A percentile compares a stretch with the other conserved stretches of the same genome.
These are phyloP conservation scores for Paecilomyces formosus DNA, from an alignment of 2,329 filamentous ascomycete species.

Conservation along the genomic window DNA sequence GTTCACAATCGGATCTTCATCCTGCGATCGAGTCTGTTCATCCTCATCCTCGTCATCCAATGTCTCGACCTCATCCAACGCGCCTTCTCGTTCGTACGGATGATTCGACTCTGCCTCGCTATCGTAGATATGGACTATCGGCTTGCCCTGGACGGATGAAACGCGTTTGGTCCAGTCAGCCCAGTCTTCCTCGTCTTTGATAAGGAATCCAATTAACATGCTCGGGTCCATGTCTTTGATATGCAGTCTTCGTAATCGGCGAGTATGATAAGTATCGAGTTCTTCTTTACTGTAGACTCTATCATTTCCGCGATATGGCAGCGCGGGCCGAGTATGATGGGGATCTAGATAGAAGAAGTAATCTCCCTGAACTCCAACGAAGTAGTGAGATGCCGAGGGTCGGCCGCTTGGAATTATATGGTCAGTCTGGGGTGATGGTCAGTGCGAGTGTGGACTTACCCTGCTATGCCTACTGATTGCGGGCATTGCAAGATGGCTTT, in stretches of 20 bases:
- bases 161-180: constrained; percentile 70
- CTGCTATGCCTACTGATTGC: constrained; percentile 93
- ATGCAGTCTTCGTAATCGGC: constrained; percentile 72
- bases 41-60: constrained; percentile 63
- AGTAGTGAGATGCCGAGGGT: constrained; percentile 81
- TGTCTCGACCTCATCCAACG: constrained; percentile 83
- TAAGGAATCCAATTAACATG: constrained; percentile 92
- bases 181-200: constrained; percentile 78
- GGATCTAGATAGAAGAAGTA: constrained; percentile 93
- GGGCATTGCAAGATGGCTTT: constrained; percentile 76
- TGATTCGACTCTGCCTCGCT: constrained; percentile 53
- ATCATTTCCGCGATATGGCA: constrained; percentile 52
- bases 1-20: too few relatives aligned
- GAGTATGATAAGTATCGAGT: constrained; percentile 76
- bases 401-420: constrained; percentile 57
- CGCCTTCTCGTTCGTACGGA: constrained; percentile 56
- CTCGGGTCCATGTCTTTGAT: constrained; percentile 94
- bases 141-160: constrained; percentile 68
- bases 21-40: constrained; percentile 11
- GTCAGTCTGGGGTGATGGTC: background rate
- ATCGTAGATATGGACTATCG: constrained; percentile 77
- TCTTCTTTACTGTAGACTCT: constrained; percentile 60
- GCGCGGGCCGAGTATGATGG: constrained; percentile 70
- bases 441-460: constrained; percentile 47
- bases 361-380: constrained; percentile 64